These are phyloP conservation scores for Pisolithus tinctorius DNA, from an alignment of 768 basidiomycete species.

Conservation along the genomic window DNA sequence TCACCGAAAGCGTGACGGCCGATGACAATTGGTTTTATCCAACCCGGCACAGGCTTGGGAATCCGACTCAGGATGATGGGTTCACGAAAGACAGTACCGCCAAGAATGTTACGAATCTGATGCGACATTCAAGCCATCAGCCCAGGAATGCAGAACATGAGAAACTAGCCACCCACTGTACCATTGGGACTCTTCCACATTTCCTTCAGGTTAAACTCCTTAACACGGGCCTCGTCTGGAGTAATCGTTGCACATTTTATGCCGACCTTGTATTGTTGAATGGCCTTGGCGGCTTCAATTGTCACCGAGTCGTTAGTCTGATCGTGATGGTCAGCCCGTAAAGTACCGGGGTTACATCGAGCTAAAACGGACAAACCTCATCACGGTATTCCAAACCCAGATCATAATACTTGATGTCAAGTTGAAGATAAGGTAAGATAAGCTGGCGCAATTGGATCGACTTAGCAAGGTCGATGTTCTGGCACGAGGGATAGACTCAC, in stretches of 20 bases:
- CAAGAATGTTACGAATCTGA: constrained; percentile 94
- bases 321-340: constrained; percentile 1
- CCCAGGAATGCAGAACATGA: background rate
- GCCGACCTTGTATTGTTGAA: constrained; percentile 89
- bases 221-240: constrained; percentile 91
- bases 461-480: background rate
- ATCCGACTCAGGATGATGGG: constrained; percentile 90
- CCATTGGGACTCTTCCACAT: constrained; percentile 99
- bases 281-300: constrained; percentile 89
- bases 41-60: constrained; percentile 92
- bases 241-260: constrained; percentile 99
- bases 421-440: constrained; percentile 88
- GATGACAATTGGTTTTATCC: constrained; percentile 94
- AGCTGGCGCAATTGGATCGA: constrained; percentile 49
- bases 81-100: constrained; percentile 97
- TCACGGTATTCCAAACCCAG: constrained; percentile 94
- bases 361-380: constrained; percentile 39
- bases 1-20: constrained; percentile 98
- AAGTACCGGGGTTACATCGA: background rate
- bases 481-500: constrained; percentile 34
- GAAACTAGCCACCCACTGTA: constrained; percentile 48
- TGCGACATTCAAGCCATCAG: background rate
- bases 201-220: constrained; percentile 96
- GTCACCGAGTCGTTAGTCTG: constrained; percentile 94
- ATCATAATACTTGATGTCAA: constrained; percentile 98